Evolutionary conservation across 2,329 filamentous ascomycete genomes (phyloP).

Genomic region (Xylariaceae sp.): DNA sequence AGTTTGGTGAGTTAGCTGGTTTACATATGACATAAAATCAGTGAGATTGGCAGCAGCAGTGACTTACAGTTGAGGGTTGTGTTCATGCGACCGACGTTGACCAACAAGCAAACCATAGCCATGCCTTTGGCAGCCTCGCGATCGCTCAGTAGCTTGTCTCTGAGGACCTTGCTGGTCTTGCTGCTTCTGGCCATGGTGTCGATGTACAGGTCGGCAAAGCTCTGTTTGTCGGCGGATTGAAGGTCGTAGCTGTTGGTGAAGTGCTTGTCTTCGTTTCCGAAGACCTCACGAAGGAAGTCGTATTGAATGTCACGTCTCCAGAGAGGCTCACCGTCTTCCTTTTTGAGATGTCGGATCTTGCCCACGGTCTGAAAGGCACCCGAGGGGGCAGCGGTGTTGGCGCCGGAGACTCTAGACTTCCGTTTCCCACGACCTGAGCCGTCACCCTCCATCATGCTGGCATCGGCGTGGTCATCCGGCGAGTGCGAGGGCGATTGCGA

Average conservation of each 20-base stretch:
- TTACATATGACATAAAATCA: too few relatives aligned
- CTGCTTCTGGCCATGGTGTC: constrained; percentile 98
- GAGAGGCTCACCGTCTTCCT: constrained; percentile 81
- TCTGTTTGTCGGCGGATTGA: constrained; percentile 56
- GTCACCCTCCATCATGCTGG: constrained; percentile 24
- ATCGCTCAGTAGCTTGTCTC: constrained; percentile 92
- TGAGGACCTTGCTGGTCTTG: constrained; percentile 97
- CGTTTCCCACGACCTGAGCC: constrained; percentile 22
- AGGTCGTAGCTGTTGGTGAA: constrained; percentile 87
- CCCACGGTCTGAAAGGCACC: constrained; percentile 36
- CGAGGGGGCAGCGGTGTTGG: constrained; percentile 13
- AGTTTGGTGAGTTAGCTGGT: constrained; percentile 3
- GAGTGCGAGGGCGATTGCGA: constrained; percentile 2
- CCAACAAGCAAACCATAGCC: constrained; percentile 97
- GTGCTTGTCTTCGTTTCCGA: constrained; percentile 68
- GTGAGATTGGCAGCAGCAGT: constrained; percentile 5
- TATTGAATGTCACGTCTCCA: constrained; percentile 88
- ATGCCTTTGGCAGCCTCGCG: constrained; percentile 91
- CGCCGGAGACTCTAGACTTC: constrained; percentile 23
- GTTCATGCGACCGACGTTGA: constrained; percentile 98
- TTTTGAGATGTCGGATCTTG: constrained; percentile 82
- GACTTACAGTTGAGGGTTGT: constrained; percentile 90
- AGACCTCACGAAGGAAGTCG: constrained; percentile 77
- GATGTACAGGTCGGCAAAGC: constrained; percentile 94
- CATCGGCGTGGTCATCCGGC: constrained; percentile 23